These are phyloP conservation scores for Echria macrotheca DNA, from an alignment of 495 filamentous ascomycete species.

Conservation along the genomic window DNA sequence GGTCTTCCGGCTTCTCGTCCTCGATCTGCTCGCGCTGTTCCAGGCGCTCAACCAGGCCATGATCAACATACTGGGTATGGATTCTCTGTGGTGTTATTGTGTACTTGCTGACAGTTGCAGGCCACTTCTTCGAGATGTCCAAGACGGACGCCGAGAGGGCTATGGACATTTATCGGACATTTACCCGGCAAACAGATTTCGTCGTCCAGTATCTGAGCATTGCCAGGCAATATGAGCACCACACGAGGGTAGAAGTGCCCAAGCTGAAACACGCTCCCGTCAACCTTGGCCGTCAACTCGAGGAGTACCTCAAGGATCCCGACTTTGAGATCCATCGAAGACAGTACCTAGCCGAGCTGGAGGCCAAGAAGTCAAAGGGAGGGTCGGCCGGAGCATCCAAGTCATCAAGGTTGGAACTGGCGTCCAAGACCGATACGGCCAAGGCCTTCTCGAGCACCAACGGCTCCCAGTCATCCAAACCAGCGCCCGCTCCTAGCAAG, in stretches of 20 bases:
- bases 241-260: constrained; percentile 88
- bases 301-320: constrained; percentile 91
- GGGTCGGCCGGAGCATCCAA: constrained; percentile 26
- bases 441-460: constrained; percentile 36
- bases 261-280: constrained; percentile 97
- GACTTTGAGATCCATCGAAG: constrained; percentile 93
- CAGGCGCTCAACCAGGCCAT: constrained; percentile 95
- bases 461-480: constrained; percentile 9
- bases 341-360: constrained; percentile 82
- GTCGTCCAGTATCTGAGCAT: constrained; percentile 87
- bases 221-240: constrained; percentile 82
- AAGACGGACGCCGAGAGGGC: constrained; percentile 87
- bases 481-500: constrained; percentile 36
- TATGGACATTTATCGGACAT: constrained; percentile 86
- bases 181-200: constrained; percentile 85
- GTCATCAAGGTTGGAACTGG: constrained; percentile 29
- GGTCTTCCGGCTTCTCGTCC: constrained; percentile 87
- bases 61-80: constrained; percentile 90
- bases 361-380: constrained; percentile 64
- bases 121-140: constrained; percentile 98
- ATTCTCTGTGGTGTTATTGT: too few relatives aligned
- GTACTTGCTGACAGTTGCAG: constrained; percentile 48
- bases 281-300: constrained; percentile 78
- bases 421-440: constrained; percentile 28
- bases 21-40: constrained; percentile 86